These are phyloP conservation scores for Yamadazyma diospyri DNA, from an alignment of 1,139 yeast species.

Conservation along the genomic window DNA sequence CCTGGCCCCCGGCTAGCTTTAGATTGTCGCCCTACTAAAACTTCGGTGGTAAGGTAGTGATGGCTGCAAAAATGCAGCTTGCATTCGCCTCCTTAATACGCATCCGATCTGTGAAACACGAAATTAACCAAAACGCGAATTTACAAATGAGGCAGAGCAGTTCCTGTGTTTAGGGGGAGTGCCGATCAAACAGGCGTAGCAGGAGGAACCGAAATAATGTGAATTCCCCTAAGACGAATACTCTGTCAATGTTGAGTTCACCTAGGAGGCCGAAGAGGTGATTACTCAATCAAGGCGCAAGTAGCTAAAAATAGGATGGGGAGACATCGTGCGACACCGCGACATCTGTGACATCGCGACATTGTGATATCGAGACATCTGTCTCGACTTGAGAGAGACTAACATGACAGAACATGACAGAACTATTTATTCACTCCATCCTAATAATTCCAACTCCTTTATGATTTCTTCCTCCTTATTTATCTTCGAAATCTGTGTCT, in stretches of 20 bases:
- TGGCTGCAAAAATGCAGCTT: not conserved
- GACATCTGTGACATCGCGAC: too few relatives aligned
- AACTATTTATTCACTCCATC: constrained; percentile 52
- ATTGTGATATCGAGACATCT: too few relatives aligned
- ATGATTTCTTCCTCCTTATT: constrained; percentile 79
- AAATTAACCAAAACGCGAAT: constrained; percentile 2
- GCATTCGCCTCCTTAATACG: not conserved
- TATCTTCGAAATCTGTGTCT: constrained; percentile 87
- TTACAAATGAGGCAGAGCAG: not conserved
- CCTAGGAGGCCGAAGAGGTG: too few relatives aligned
- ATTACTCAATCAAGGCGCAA: constrained; percentile 1
- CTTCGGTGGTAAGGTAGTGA: constrained; percentile 1
- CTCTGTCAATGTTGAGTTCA: too few relatives aligned
- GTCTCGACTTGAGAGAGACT: too few relatives aligned
- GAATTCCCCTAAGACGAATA: too few relatives aligned
- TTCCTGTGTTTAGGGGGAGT: too few relatives aligned
- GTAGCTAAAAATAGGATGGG: not conserved
- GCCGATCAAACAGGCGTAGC: too few relatives aligned
- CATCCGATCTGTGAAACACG: constrained; percentile 1
- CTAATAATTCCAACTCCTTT: constrained; percentile 66
- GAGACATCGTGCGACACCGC: constrained; percentile 1
- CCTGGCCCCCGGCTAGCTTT: too few relatives aligned
- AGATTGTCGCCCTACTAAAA: too few relatives aligned
- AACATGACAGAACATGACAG: too few relatives aligned
- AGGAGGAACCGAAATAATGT: too few relatives aligned